Conservation (phyloP, 139 green algal genomes). For the Coelastrella sp. region DNA sequence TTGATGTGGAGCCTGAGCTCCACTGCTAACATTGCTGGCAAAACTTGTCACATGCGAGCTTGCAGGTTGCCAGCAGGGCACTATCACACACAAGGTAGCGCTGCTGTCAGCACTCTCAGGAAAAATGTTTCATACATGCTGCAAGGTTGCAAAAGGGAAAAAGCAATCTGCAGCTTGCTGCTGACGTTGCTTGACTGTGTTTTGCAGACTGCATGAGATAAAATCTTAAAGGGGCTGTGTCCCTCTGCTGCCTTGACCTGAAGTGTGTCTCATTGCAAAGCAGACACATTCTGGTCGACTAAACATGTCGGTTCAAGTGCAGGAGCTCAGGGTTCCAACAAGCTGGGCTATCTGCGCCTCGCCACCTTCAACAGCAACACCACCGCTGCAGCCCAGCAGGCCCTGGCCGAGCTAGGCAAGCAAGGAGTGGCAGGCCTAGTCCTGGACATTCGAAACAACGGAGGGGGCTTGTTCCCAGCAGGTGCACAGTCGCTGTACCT, state of each 20-base stretch:
- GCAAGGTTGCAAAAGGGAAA: too few relatives aligned
- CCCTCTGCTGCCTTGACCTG: not conserved
- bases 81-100: too few relatives aligned
- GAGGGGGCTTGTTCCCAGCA: conserved; percentile 93
- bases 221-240: not conserved
- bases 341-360: conserved; percentile 89
- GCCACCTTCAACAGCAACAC: conserved; percentile 92
- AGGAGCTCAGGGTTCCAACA: conserved; percentile 20
- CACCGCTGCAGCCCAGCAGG: conserved; percentile 63
- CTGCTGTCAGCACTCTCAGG: too few relatives aligned
- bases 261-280: too few relatives aligned
- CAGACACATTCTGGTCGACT: too few relatives aligned
- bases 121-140: too few relatives aligned
- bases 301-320: not conserved
- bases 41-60: too few relatives aligned
- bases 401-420: conserved; percentile 69
- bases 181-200: too few relatives aligned
- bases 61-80: too few relatives aligned
- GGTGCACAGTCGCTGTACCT: conserved; percentile 52
- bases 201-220: too few relatives aligned
- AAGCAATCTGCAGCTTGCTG: too few relatives aligned
- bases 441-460: conserved; percentile 97
- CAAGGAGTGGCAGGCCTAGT: conserved; percentile 71
- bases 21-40: too few relatives aligned
- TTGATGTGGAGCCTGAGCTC: not conserved